These are phyloP conservation scores for Nitzschia inconspicua DNA, from an alignment of 108 stramenopile species.

Conservation along the genomic window DNA sequence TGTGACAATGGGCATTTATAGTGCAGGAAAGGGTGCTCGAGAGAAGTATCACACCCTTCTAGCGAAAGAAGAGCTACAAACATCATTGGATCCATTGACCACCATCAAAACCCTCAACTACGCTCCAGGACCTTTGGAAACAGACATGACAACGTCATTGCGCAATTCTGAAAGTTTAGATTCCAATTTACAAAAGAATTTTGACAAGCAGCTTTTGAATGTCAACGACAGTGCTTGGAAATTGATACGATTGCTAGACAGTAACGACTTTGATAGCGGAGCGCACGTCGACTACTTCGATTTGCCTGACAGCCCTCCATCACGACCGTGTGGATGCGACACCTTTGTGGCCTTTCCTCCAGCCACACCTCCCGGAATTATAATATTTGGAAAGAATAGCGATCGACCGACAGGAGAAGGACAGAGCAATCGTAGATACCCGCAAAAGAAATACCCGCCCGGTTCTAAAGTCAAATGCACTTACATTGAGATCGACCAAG, in stretches of 20 bases:
- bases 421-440: constrained; percentile 35
- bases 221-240: constrained; percentile 58
- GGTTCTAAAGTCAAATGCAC: constrained; percentile 35
- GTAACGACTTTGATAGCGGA: constrained; percentile 59
- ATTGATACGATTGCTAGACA: constrained; percentile 42
- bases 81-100: background rate
- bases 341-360: constrained; percentile 40
- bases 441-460: background rate
- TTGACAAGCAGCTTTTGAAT: constrained; percentile 32
- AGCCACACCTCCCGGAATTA: constrained; percentile 5
- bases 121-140: constrained; percentile 79
- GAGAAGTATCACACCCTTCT: constrained; percentile 67
- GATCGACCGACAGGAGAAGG: constrained; percentile 52
- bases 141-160: constrained; percentile 59
- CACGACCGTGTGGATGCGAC: constrained; percentile 30
- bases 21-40: constrained; percentile 71
- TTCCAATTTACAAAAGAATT: constrained; percentile 31
- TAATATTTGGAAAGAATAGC: constrained; percentile 61
- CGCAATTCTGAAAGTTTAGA: constrained; percentile 43
- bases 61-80: constrained; percentile 44
- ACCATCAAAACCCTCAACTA: constrained; percentile 63
- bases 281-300: constrained; percentile 80
- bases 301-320: constrained; percentile 25
- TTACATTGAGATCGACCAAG: constrained; percentile 51
- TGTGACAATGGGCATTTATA: constrained; percentile 69